Evolutionary conservation across 2,329 filamentous ascomycete species (phyloP).

Genomic region (Trichoderma oligosporum): DNA sequence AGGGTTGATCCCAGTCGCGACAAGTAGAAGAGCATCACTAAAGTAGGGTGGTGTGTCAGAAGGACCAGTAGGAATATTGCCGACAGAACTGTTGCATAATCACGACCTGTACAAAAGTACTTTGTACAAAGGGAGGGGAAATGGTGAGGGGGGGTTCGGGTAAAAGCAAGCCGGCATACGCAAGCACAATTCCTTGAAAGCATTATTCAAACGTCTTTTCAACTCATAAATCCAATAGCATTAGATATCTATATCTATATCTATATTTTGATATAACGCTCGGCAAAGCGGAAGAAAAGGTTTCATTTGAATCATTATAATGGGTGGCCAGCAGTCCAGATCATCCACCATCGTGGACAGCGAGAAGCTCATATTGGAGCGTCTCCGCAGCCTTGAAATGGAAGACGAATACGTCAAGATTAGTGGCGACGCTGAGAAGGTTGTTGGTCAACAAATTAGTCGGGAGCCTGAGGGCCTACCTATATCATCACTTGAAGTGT

Average conservation of each 20-base stretch:
- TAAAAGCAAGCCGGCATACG: not conserved
- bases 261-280: not conserved
- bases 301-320: constrained; percentile 22
- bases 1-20: too few relatives aligned
- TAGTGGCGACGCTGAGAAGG: constrained; percentile 36
- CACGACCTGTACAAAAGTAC: too few relatives aligned
- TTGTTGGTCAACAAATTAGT: constrained; percentile 8
- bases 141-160: not conserved
- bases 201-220: too few relatives aligned
- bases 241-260: not conserved
- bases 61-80: constrained; percentile 9
- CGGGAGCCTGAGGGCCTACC: constrained; percentile 46
- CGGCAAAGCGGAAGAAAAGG: not conserved
- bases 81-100: not conserved
- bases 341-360: constrained; percentile 28
- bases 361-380: constrained; percentile 45
- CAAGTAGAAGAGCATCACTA: too few relatives aligned
- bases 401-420: constrained; percentile 53
- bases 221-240: not conserved
- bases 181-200: too few relatives aligned
- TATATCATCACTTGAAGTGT: constrained; percentile 48
- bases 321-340: constrained; percentile 47
- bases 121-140: not conserved
- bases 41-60: not conserved
- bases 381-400: constrained; percentile 44